Evolutionary conservation across 768 basidiomycete genomes (phyloP), one percentile per base, ranked within the genome.

Genomic region (Lactarius akahatsu): DNA sequence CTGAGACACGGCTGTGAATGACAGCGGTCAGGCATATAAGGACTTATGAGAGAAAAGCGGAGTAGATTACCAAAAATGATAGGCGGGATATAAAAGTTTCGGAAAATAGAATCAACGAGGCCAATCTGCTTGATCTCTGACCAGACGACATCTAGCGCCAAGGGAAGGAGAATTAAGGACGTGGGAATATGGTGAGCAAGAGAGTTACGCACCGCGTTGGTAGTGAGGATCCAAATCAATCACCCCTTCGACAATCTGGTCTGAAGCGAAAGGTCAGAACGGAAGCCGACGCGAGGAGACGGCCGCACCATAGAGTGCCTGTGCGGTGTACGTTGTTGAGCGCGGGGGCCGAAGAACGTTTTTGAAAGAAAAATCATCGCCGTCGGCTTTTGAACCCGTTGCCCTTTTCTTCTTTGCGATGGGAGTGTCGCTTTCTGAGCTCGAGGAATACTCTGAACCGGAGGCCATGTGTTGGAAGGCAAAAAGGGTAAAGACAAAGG

Each of bases 181-280:
- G 40, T 23, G 18, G 13, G 28, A 18, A 32, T 1, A 10, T 10
- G 36, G 20, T 15, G 11, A 20, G 20, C 40, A 50, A 9, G 32
- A 4, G 30, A 23, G 40, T 45, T 60, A 85, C 87, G 11, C 9
- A 62, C 65, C 84, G 73, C 87, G 78, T 70, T 89, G 87, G 72
- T 89, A 89, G 66, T 87, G 85, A 0, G 87, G 87, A 65, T 89
- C 79, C 9, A 89, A 77, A 62, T 87, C 80, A 52, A 89, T 82
- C 11, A 72, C 69, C 6, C 76, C 78, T 5, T 81, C 74, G 3
- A 78, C 70, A 36, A 87, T 80, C 69, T 82, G 80, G 60, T 82
- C 87, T 88, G 23, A 65, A 34, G 2, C 15, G 18, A 2, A 34
- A 34, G 8, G 34, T 52, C 40, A 41, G 45, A 8, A 20, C 4